These are phyloP conservation scores for Euptelea pleiosperma DNA, from an alignment of 164 flowering plant species.

Conservation along the genomic window DNA sequence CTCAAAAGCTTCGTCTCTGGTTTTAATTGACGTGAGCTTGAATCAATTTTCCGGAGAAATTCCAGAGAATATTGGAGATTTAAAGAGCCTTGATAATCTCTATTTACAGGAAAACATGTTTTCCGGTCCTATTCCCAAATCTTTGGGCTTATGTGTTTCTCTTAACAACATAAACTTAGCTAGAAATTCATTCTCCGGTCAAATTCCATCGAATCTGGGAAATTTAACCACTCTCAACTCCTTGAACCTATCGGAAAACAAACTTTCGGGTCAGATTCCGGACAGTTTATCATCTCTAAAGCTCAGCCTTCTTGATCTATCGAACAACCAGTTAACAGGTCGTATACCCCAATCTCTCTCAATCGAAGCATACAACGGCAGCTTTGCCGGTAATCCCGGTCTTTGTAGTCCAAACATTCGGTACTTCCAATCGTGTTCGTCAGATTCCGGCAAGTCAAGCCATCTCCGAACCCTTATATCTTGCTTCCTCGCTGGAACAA, in stretches of 20 bases:
- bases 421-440: slow-evolving; percentile 39
- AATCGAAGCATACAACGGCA: slow-evolving; percentile 42
- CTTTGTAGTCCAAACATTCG: slow-evolving; percentile 48
- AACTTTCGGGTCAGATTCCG: slow-evolving; percentile 65
- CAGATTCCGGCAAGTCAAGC: slow-evolving; percentile 28
- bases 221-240: slow-evolving; percentile 47
- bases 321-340: slow-evolving; percentile 56
- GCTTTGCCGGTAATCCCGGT: slow-evolving; percentile 59
- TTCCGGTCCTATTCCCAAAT: slow-evolving; percentile 51
- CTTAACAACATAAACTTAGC: slow-evolving; percentile 61
- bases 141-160: slow-evolving; percentile 44
- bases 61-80: slow-evolving; percentile 47
- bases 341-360: slow-evolving; percentile 51
- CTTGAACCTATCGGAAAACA: slow-evolving; percentile 59
- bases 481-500: slow-evolving; percentile 31
- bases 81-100: slow-evolving; percentile 38
- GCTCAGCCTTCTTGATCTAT: slow-evolving; percentile 67
- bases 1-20: slow-evolving; percentile 35
- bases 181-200: slow-evolving; percentile 50
- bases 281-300: slow-evolving; percentile 42
- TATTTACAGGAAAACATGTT: slow-evolving; percentile 45
- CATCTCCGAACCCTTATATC: slow-evolving; percentile 33
- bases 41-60: slow-evolving; percentile 56
- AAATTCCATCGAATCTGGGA: slow-evolving; percentile 56
- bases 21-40: slow-evolving; percentile 38